Percentiles rank a stretch among this genome's conserved stretches.
These are phyloP conservation scores for Teunomyces lycoperdinae DNA, from an alignment of 805 yeast genomes.

Conservation along the genomic window DNA sequence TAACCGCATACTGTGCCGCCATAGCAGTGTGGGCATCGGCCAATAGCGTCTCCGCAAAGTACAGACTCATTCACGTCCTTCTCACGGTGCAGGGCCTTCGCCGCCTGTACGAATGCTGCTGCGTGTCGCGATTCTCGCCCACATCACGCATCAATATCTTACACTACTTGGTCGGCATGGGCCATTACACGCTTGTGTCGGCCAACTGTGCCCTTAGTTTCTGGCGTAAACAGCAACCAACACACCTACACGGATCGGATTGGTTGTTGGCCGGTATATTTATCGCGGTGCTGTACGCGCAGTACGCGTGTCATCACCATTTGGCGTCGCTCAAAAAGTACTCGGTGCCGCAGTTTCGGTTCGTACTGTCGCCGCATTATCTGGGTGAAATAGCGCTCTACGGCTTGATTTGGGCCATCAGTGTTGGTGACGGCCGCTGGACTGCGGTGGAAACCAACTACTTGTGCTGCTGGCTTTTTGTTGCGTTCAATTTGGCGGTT, in stretches of 20 bases:
- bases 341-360: constrained; percentile 46
- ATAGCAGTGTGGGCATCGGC: constrained; percentile 8
- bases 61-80: constrained; percentile 19
- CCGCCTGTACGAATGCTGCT: constrained; percentile 53
- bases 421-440: constrained; percentile 12
- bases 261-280: constrained; percentile 25
- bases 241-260: constrained; percentile 10
- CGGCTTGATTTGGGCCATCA: constrained; percentile 25
- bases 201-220: neutral
- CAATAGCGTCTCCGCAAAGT: constrained; percentile 19
- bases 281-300: constrained; percentile 52
- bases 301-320: constrained; percentile 48
- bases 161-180: constrained; percentile 65
- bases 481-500: constrained; percentile 47
- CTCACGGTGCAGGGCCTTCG: constrained; percentile 50
- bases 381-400: constrained; percentile 64
- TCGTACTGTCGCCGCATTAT: constrained; percentile 66
- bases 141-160: constrained; percentile 57
- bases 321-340: constrained; percentile 53
- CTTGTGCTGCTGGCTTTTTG: constrained; percentile 28
- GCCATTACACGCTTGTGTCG: constrained; percentile 49
- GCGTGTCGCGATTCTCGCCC: constrained; percentile 45
- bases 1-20: constrained; percentile 25
- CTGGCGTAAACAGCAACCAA: constrained; percentile 7
- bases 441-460: constrained; percentile 19